phyloP scores from a whole-genome alignment of 306 rosid genomes.

The Trifolium subterraneum region DNA sequence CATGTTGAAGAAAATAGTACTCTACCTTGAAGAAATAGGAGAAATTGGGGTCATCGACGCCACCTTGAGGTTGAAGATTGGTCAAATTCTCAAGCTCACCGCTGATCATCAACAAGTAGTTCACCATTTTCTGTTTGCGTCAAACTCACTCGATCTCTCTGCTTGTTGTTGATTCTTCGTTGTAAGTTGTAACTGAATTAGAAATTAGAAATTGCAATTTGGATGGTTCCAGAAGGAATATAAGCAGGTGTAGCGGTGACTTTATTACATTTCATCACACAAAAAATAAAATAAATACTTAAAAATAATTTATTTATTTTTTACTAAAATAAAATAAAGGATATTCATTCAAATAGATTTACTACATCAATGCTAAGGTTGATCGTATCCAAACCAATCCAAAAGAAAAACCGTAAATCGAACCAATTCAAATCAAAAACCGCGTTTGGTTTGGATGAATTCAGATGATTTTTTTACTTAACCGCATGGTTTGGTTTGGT shows the following conservation, averaged over 20 bases:
- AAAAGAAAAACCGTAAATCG: too few relatives aligned
- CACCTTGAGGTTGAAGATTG: slow-evolving; percentile 82
- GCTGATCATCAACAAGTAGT: slow-evolving; percentile 64
- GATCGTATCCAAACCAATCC: too few relatives aligned
- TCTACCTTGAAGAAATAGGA: slow-evolving; percentile 82
- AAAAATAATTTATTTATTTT: too few relatives aligned
- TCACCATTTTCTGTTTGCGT: slow-evolving; percentile 68
- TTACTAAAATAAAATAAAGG: too few relatives aligned
- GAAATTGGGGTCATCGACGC: slow-evolving; percentile 85
- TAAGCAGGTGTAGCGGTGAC: background rate
- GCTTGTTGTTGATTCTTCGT: background rate
- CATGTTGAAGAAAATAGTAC: background rate
- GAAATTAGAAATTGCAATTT: background rate
- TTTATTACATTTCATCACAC: too few relatives aligned
- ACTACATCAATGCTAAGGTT: too few relatives aligned
- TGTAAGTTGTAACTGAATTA: background rate
- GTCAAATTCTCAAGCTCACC: slow-evolving; percentile 88
- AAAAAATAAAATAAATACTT: too few relatives aligned
- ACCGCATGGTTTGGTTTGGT: too few relatives aligned
- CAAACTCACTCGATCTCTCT: slow-evolving; percentile 2
- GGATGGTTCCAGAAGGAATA: background rate
- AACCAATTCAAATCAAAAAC: too few relatives aligned
- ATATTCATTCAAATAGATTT: too few relatives aligned
- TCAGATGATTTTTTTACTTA: too few relatives aligned
- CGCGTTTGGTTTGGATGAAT: too few relatives aligned